Conservation (phyloP, 2,329 filamentous ascomycete species). For the Hawksworthiomyces lignivorus region DNA sequence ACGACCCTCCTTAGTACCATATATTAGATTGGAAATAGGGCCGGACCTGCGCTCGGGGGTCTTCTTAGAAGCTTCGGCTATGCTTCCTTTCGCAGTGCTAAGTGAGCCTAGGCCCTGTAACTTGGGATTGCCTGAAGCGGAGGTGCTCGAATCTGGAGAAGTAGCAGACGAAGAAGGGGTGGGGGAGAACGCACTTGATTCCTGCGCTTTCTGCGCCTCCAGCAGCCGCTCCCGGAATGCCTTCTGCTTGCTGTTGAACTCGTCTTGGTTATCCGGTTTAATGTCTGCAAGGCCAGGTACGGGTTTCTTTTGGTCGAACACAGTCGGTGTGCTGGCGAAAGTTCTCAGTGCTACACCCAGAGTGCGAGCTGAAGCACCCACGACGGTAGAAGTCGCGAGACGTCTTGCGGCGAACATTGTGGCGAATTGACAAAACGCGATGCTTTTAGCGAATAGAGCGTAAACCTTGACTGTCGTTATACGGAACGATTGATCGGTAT, state of each 20-base stretch:
- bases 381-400: slow-evolving; percentile 26
- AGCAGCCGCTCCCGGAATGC: slow-evolving; percentile 77
- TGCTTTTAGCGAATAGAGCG: no score
- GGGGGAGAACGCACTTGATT: slow-evolving; percentile 70
- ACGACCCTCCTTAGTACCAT: slow-evolving; percentile 91
- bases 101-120: slow-evolving; percentile 54
- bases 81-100: slow-evolving; percentile 48
- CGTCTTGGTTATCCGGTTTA: slow-evolving; percentile 58
- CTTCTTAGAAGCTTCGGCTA: slow-evolving; percentile 48
- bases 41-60: slow-evolving; percentile 59
- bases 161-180: slow-evolving; percentile 4
- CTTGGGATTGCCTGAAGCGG: slow-evolving; percentile 17
- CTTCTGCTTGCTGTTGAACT: slow-evolving; percentile 78
- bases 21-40: slow-evolving; percentile 80
- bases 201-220: slow-evolving; percentile 69
- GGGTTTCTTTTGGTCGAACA: slow-evolving; percentile 29
- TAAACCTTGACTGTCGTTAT: no score
- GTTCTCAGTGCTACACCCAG: slow-evolving; percentile 33
- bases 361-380: no score
- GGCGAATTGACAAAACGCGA: no score
- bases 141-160: not conserved
- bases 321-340: slow-evolving; percentile 46
- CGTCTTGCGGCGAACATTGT: not conserved
- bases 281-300: slow-evolving; percentile 83
- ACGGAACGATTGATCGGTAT: no score